Evolutionary conservation across 805 yeast genomes (phyloP).

Genomic region (Starmerella sirachaensis): DNA sequence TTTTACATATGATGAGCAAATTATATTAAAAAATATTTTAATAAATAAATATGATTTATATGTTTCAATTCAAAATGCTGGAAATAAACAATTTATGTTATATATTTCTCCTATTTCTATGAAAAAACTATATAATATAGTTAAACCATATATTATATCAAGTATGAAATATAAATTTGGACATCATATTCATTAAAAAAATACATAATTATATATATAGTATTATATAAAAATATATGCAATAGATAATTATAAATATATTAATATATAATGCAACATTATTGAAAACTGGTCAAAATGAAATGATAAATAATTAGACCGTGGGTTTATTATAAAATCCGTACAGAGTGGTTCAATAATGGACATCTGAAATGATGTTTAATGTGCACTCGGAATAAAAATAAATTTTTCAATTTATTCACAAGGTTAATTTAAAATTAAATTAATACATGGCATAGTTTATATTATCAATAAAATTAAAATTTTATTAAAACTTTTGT

Average conservation of each 20-base stretch:
- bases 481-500: background rate
- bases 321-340: background rate
- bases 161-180: background rate
- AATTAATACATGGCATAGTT: no score
- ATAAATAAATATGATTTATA: background rate
- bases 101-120: background rate
- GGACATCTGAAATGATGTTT: background rate
- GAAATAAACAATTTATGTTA: background rate
- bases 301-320: background rate
- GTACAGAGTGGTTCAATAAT: background rate
- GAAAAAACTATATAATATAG: background rate
- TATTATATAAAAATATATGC: background rate
- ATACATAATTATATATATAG: no score
- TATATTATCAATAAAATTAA: no score
- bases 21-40: background rate
- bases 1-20: background rate
- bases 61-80: background rate
- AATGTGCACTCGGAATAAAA: background rate
- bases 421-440: background rate
- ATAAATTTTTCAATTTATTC: background rate
- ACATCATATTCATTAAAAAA: no score
- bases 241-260: background rate
- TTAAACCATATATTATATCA: background rate
- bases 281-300: background rate
- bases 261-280: background rate